These are phyloP conservation scores for Hypsizygus marmoreus DNA, from an alignment of 768 basidiomycete genomes.

Conservation along the genomic window DNA sequence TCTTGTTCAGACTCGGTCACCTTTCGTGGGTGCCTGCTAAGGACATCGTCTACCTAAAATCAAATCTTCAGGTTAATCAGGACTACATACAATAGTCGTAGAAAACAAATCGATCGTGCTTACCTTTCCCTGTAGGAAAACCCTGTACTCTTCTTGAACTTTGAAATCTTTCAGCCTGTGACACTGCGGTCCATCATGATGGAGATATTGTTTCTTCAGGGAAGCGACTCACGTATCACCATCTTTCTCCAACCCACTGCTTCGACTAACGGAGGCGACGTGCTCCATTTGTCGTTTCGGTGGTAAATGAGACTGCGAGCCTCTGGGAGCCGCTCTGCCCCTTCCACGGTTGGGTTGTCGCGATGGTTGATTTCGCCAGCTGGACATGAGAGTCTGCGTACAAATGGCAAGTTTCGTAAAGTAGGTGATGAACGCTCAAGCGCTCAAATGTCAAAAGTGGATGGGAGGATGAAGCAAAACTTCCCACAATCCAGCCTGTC, in stretches of 20 bases:
- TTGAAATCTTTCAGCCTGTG: slow-evolving; percentile 58
- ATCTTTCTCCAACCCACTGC: slow-evolving; percentile 72
- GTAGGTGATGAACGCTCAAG: no score
- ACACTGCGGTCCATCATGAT: slow-evolving; percentile 34
- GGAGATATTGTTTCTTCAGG: not conserved
- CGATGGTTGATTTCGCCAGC: slow-evolving; percentile 13
- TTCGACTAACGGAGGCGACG: slow-evolving; percentile 74
- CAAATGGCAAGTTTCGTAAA: not conserved
- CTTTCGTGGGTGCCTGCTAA: slow-evolving; percentile 37
- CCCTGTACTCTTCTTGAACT: slow-evolving; percentile 68
- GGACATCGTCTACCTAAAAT: slow-evolving; percentile 50
- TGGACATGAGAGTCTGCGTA: slow-evolving; percentile 10
- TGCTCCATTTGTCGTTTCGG: slow-evolving; percentile 53
- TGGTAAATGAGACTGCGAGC: not conserved
- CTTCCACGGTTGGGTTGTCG: slow-evolving; percentile 10
- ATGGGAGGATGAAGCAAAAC: no score
- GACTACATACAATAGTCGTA: no score
- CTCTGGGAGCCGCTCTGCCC: not conserved
- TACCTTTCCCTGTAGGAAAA: slow-evolving; percentile 69
- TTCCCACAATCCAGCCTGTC: no score
- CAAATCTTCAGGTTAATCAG: not conserved
- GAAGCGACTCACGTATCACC: slow-evolving; percentile 66
- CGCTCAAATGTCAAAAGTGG: no score
- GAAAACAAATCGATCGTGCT: slow-evolving; percentile 4
- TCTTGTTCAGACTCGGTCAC: slow-evolving; percentile 32